Percentiles rank a stretch among this genome's conserved stretches.
These are phyloP conservation scores for Calonectria naviculata DNA, from an alignment of 2,329 filamentous ascomycete species.

Conservation along the genomic window DNA sequence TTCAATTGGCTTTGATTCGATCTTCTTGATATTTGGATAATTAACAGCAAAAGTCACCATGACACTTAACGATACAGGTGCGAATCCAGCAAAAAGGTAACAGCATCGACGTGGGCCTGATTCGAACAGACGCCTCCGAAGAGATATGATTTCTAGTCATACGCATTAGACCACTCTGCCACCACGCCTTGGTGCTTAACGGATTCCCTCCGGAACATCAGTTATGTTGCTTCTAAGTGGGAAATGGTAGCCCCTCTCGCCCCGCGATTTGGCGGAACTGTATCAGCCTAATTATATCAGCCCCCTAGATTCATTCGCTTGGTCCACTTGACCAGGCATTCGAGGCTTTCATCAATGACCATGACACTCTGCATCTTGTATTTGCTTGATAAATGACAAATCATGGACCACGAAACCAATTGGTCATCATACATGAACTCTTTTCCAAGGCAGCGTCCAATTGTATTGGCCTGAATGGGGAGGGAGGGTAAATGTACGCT, in stretches of 20 bases:
- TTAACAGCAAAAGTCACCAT: too few species aligned
- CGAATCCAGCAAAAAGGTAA: neutral
- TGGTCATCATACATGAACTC: slow-evolving; percentile 8
- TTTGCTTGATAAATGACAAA: neutral
- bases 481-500: neutral
- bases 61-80: neutral
- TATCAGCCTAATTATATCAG: neutral
- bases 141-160: slow-evolving; percentile 25
- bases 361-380: neutral
- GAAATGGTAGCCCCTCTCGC: too few species aligned
- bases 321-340: neutral
- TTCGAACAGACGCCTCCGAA: slow-evolving; percentile 23
- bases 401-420: neutral
- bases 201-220: neutral
- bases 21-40: too few species aligned
- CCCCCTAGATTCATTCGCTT: neutral
- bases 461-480: neutral
- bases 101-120: slow-evolving; percentile 10
- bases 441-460: neutral
- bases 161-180: slow-evolving; percentile 24
- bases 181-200: slow-evolving; percentile 1
- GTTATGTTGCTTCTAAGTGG: neutral
- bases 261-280: neutral
- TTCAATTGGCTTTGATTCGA: too few species aligned
- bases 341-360: neutral